Percentiles rank a stretch among this genome's conserved stretches.
Evolutionary conservation across 2,329 filamentous ascomycete species (phyloP).

Genomic region (Neonectria punicea): DNA sequence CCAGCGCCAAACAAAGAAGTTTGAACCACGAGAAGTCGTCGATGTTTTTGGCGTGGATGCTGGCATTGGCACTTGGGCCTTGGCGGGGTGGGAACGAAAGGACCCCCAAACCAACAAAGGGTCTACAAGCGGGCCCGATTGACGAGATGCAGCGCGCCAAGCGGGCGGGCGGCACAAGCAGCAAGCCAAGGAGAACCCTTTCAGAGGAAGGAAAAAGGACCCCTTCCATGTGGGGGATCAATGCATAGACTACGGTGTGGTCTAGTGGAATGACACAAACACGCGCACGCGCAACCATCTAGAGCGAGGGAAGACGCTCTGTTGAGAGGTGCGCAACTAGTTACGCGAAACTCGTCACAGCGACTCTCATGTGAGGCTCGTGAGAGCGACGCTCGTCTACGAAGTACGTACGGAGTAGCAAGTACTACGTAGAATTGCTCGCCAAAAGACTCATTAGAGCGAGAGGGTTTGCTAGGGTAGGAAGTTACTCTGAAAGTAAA

Average conservation of each 20-base stretch:
- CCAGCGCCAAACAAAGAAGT: not conserved
- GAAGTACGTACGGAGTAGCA: too few relatives aligned
- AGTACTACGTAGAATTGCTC: not conserved
- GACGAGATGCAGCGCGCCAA: conserved; percentile 41
- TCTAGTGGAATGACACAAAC: not conserved
- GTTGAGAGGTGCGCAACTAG: not conserved
- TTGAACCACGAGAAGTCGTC: not conserved
- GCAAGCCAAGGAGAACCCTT: not conserved
- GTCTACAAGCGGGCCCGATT: conserved; percentile 43
- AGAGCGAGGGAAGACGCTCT: not conserved
- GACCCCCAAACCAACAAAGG: conserved; percentile 33
- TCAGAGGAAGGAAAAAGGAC: not conserved
- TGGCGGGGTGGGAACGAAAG: conserved; percentile 5
- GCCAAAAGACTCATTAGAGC: not conserved
- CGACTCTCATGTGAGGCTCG: not conserved
- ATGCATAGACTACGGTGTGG: not conserved
- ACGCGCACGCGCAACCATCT: not conserved
- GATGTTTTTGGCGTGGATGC: not conserved
- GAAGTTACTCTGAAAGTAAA: not conserved
- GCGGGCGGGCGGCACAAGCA: conserved; percentile 24
- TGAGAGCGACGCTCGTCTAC: not conserved
- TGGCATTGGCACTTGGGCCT: not conserved
- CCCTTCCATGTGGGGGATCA: conserved; percentile 5
- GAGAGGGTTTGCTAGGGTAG: not conserved
- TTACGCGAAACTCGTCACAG: not conserved